Evolutionary conservation across 495 filamentous ascomycete species (phyloP).

Genomic region (Trichoderma virens): DNA sequence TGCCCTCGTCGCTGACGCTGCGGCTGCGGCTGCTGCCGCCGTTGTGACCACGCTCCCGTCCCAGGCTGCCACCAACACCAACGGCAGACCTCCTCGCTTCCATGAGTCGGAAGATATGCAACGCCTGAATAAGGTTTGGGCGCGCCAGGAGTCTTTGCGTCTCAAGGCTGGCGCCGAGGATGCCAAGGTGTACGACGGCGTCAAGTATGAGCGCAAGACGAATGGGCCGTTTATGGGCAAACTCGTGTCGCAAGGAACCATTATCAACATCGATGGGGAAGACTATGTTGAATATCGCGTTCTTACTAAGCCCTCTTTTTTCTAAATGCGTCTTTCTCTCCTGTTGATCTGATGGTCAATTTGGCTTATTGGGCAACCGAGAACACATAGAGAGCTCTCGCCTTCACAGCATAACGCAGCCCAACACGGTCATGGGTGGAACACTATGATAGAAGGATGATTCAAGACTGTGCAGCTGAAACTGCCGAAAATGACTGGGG

Average conservation of each 20-base stretch:
- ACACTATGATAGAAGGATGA: too few species aligned
- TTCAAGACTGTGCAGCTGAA: too few species aligned
- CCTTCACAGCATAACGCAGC: too few species aligned
- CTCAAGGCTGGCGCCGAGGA: conserved; percentile 32
- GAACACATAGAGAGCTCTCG: too few species aligned
- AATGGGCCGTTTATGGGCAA: conserved; percentile 45
- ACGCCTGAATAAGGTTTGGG: conserved; percentile 40
- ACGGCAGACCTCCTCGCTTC: conserved; percentile 28
- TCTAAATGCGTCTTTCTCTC: conserved; percentile 14
- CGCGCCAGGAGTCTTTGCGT: conserved; percentile 34
- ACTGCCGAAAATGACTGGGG: too few species aligned
- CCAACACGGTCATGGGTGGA: too few species aligned
- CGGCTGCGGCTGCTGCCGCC: conserved; percentile 12
- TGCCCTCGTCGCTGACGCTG: conserved; percentile 10
- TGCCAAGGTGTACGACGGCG: conserved; percentile 42
- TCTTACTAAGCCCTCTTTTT: conserved; percentile 47
- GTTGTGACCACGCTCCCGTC: neutral
- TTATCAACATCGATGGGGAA: conserved; percentile 49
- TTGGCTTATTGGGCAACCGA: too few species aligned
- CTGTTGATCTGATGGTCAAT: neutral
- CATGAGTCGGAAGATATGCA: conserved; percentile 28
- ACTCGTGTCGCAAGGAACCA: conserved; percentile 42
- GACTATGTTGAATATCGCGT: conserved; percentile 52
- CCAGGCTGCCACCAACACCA: neutral
- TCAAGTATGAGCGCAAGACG: conserved; percentile 47